Evolutionary conservation across 257 asterid genomes (phyloP).

Genomic region (Scutellaria minor): DNA sequence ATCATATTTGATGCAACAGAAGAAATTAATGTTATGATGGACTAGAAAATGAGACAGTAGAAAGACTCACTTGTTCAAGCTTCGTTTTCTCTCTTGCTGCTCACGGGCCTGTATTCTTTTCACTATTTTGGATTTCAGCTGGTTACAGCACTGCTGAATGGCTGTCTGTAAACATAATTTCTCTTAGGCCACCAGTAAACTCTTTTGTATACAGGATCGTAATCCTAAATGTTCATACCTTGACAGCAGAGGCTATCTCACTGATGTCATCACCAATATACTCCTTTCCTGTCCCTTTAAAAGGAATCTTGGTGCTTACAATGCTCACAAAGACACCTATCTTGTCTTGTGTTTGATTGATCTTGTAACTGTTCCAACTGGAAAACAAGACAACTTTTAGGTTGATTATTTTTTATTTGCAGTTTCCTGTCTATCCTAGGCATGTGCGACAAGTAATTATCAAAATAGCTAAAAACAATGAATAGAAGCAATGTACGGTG

Average conservation of each 20-base stretch:
- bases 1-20: slow-evolving; percentile 31
- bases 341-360: slow-evolving; percentile 90
- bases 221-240: slow-evolving; percentile 50
- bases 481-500: slow-evolving; percentile 29
- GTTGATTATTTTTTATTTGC: neutral
- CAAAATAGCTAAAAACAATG: slow-evolving; percentile 21
- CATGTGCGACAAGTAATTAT: slow-evolving; percentile 28
- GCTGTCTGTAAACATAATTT: slow-evolving; percentile 58
- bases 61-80: slow-evolving; percentile 69
- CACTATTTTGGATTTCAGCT: slow-evolving; percentile 81
- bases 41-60: slow-evolving; percentile 12
- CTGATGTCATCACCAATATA: slow-evolving; percentile 95
- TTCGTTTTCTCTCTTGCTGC: slow-evolving; percentile 94
- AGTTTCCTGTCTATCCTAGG: slow-evolving; percentile 19
- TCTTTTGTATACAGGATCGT: neutral
- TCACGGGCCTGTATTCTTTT: slow-evolving; percentile 94
- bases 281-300: slow-evolving; percentile 95
- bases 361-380: slow-evolving; percentile 94
- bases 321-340: slow-evolving; percentile 93
- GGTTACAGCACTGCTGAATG: slow-evolving; percentile 81
- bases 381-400: slow-evolving; percentile 31
- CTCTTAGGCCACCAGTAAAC: slow-evolving; percentile 30
- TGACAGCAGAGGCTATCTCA: slow-evolving; percentile 90
- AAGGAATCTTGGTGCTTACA: slow-evolving; percentile 93
- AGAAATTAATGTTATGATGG: neutral